Evolutionary conservation across 2,329 filamentous ascomycete species (phyloP), one percentile per base, ranked within the genome.

Genomic region (Ploettnerulaceae sp.): DNA sequence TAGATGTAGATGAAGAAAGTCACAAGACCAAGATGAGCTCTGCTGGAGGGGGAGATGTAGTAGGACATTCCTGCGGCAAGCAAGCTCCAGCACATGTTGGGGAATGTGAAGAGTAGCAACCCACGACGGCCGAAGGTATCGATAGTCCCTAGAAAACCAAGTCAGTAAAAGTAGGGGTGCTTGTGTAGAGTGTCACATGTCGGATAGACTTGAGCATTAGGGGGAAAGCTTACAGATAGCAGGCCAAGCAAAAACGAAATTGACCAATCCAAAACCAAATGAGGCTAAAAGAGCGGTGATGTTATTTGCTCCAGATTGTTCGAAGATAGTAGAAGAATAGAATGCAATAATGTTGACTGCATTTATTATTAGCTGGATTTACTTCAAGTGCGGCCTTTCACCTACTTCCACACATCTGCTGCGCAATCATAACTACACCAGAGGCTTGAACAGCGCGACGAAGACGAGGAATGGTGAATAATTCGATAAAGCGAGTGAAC

Each of bases 401-500:
- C 20, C 37, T 21, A 55, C 52, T 58, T 47, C 57, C 57, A n/a
- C 37, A 40, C 51, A 57, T 58, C 70, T 49, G 79, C 76, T 49
- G 47, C 1, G 37, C 37, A 40, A 60, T 60, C 59, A 62, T 94
- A 57, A 91, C 86, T 1, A 80, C 81, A 53, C 82, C 86, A 0
- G 86, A 84, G 5, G 87, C 88, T 14, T 86, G 72, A 4, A 82
- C 90, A 3, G 89, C 89, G 28, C 83, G 75, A 11, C 83, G 76
- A 4, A 86, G 70, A 37, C 84, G 77, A 2, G 84, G 81, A 43
- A 88, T 74, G 6, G 79, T 85, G 58, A 88, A 84, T 3, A 84
- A 71, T 61, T 87, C 76, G 35, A 73, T 59, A 55, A 87, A 81
- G 5, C 84, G 77, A 63, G 68, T 54, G 65, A 71, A 0, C 67